Conservation (phyloP, 1,284 basidiomycete genomes). For the Sanghuangporus baumii region DNA sequence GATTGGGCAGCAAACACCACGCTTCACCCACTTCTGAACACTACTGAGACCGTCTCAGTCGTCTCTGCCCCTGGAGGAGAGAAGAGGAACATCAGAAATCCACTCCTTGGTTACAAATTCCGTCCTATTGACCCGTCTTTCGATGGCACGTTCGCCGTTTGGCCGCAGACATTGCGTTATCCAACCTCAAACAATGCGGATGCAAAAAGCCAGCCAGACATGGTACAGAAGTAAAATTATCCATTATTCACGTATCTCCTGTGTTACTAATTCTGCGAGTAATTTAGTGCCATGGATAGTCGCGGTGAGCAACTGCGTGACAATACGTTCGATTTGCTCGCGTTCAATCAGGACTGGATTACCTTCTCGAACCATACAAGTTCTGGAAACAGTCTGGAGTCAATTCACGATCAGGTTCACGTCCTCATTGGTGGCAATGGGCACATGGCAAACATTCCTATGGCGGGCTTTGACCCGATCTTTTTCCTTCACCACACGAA, state of each 20-base stretch:
- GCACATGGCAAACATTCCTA: constrained; percentile 36
- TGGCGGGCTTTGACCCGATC: constrained; percentile 42
- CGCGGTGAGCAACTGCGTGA: constrained; percentile 26
- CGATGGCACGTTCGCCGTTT: constrained; percentile 30
- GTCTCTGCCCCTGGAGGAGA: constrained; percentile 36
- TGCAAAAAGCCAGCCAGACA: constrained; percentile 26
- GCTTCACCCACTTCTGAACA: constrained; percentile 37
- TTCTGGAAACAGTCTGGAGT: constrained; percentile 37
- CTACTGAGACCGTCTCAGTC: constrained; percentile 30
- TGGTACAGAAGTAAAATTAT: constrained; percentile 27
- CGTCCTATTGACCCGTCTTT: constrained; percentile 31
- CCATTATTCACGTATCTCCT: background rate
- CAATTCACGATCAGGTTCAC: constrained; percentile 44
- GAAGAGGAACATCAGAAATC: constrained; percentile 33
- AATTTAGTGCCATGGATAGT: constrained; percentile 19
- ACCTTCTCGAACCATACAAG: constrained; percentile 41
- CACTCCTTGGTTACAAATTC: constrained; percentile 40
- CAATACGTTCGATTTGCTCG: constrained; percentile 35
- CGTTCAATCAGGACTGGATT: constrained; percentile 34
- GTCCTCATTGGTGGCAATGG: constrained; percentile 36
- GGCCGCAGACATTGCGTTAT: constrained; percentile 38
- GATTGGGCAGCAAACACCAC: constrained; percentile 43
- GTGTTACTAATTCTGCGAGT: background rate
- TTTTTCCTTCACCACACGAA: constrained; percentile 45
- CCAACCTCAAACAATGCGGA: constrained; percentile 24